Percentiles rank a stretch among this genome's conserved stretches.
phyloP scores from a whole-genome alignment of 2,329 filamentous ascomycete species.

The Paecilomyces sp. region DNA sequence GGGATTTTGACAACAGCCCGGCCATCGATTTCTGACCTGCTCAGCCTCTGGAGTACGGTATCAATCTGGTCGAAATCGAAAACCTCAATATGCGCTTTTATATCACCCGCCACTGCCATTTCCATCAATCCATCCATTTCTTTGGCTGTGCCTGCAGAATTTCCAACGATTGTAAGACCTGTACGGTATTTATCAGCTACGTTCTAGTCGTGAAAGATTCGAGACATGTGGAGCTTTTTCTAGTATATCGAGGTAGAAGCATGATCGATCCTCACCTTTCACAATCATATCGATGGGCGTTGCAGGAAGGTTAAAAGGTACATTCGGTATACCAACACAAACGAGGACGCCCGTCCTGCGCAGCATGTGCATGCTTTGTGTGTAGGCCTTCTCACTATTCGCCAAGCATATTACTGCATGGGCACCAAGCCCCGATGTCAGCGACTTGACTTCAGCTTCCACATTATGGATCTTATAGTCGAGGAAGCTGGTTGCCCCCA shows the following conservation, averaged over 20 bases:
- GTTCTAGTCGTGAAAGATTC: background rate
- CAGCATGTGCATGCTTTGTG: constrained; percentile 37
- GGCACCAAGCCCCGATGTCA: constrained; percentile 37
- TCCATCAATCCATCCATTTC: constrained; percentile 42
- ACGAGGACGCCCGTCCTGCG: constrained; percentile 41
- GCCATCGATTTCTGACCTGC: constrained; percentile 30
- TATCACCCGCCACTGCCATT: constrained; percentile 37
- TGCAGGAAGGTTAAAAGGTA: constrained; percentile 37
- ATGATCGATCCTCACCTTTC: constrained; percentile 22
- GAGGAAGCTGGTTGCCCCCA: constrained; percentile 26
- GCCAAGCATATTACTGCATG: constrained; percentile 42
- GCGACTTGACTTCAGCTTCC: constrained; percentile 29
- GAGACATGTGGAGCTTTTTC: background rate
- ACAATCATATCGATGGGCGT: constrained; percentile 43
- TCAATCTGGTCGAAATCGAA: constrained; percentile 28
- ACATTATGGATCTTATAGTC: constrained; percentile 31
- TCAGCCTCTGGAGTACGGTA: constrained; percentile 26
- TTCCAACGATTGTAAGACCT: constrained; percentile 40
- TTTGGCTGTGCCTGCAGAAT: constrained; percentile 37
- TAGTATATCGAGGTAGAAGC: background rate
- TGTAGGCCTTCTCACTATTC: constrained; percentile 39
- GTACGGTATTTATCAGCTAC: background rate
- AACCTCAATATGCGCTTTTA: constrained; percentile 28
- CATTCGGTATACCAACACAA: constrained; percentile 40
- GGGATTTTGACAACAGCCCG: constrained; percentile 30